A percentile compares a stretch with the other conserved stretches of the same genome.
Evolutionary conservation across 2,329 filamentous ascomycete species (phyloP).

Genomic region (Ophiocordyceps sinensis): DNA sequence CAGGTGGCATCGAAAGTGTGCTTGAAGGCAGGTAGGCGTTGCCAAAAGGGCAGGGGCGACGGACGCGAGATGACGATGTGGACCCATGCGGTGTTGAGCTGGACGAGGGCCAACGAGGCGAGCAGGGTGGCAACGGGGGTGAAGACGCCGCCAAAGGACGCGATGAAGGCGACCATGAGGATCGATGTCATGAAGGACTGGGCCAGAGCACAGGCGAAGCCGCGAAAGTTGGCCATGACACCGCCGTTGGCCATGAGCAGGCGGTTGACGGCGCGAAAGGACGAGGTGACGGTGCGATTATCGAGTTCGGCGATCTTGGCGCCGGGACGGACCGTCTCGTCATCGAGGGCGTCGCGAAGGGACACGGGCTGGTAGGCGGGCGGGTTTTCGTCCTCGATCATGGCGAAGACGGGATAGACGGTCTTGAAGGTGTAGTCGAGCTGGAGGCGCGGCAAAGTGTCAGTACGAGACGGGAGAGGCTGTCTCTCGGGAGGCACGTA

Average conservation of each 20-base stretch:
- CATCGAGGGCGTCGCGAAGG: slow-evolving; percentile 23
- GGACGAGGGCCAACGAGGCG: slow-evolving; percentile 46
- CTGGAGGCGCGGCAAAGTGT: slow-evolving; percentile 13
- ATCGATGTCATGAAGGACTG: slow-evolving; percentile 18
- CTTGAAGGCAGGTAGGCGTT: slow-evolving; percentile 52
- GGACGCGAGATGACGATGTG: slow-evolving; percentile 70
- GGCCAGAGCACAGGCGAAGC: slow-evolving; percentile 37
- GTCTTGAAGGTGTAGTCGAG: slow-evolving; percentile 33
- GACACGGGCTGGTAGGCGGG: slow-evolving; percentile 39
- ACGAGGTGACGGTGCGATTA: slow-evolving; percentile 30
- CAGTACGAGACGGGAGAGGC: not conserved
- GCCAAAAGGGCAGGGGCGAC: slow-evolving; percentile 47
- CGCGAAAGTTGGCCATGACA: slow-evolving; percentile 53
- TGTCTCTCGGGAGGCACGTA: slow-evolving; percentile 14
- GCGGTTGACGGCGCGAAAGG: slow-evolving; percentile 33
- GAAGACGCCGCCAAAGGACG: slow-evolving; percentile 28
- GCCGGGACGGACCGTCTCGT: slow-evolving; percentile 14
- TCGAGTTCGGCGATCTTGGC: slow-evolving; percentile 18
- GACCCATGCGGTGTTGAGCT: slow-evolving; percentile 65
- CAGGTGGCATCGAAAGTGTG: slow-evolving; percentile 54
- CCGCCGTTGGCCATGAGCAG: slow-evolving; percentile 50
- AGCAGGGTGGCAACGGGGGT: slow-evolving; percentile 31
- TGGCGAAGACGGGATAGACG: slow-evolving; percentile 39
- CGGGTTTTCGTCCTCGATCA: slow-evolving; percentile 42
- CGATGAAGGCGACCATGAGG: slow-evolving; percentile 29